Evolutionary conservation across 2,329 filamentous ascomycete species (phyloP).

Genomic region (Fusarium illudens): DNA sequence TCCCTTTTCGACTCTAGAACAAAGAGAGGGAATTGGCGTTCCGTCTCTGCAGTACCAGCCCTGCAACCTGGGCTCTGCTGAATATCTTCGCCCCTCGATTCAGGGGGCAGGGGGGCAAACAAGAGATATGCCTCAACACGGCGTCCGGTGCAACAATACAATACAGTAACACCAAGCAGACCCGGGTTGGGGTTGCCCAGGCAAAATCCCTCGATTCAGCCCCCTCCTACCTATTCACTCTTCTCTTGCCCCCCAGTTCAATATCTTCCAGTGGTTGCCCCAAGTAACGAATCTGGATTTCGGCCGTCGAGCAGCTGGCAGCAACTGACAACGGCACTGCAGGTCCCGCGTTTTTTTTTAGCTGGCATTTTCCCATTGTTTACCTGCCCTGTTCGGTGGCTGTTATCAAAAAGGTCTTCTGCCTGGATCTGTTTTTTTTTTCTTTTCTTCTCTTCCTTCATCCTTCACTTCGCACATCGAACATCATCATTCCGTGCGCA

Average conservation of each 20-base stretch:
- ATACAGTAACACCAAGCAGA: conserved; percentile 23
- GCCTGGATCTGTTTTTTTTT: conserved; percentile 3
- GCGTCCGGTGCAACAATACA: conserved; percentile 22
- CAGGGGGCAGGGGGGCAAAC: conserved; percentile 25
- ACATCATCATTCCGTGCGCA: conserved; percentile 16
- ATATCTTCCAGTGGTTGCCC: conserved; percentile 25
- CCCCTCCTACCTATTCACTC: conserved; percentile 12
- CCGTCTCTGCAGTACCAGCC: neutral
- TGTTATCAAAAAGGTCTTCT: conserved; percentile 17
- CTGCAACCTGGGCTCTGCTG: neutral
- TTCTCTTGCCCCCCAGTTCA: neutral
- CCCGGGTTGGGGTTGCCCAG: conserved; percentile 25
- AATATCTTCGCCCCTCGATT: conserved; percentile 2
- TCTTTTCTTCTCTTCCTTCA: conserved; percentile 10
- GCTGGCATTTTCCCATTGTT: conserved; percentile 27
- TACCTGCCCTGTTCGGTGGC: conserved; percentile 2
- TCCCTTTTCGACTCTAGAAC: neutral
- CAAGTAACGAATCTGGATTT: conserved; percentile 15
- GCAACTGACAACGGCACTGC: conserved; percentile 10
- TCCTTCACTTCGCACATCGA: neutral
- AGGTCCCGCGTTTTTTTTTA: neutral
- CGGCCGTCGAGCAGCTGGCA: conserved; percentile 14
- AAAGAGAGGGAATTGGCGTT: neutral
- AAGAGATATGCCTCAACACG: conserved; percentile 25
- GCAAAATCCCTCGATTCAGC: neutral